Base-by-base conservation (phyloP, 2,329 filamentous ascomycete genomes). In the Chrysoporthe austroafricana region DNA sequence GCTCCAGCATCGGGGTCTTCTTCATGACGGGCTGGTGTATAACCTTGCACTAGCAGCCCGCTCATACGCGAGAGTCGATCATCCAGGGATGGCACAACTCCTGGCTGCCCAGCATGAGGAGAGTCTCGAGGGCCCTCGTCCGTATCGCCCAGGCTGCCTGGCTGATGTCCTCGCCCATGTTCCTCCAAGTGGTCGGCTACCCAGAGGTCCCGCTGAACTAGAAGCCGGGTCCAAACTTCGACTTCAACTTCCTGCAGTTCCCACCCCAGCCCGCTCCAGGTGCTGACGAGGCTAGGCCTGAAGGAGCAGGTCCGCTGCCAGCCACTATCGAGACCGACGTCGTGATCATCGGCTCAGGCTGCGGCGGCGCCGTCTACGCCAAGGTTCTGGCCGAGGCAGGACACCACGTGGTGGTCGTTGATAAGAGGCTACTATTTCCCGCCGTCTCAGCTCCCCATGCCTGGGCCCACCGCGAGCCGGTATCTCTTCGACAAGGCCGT, bases 271-370 rank as follows among this genome's bases (percentile, higher is more conserved):
- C 75, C 46, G 69, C 34, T 6, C 16, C 62, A 16, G 48, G 18
- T 8, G 1, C 46, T 3, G 54, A 48, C 4, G 44, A 46, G 44
- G 11, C 32, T 0, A 18, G 32, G 7, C 16, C 42, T 2, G 64
- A 74, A 2, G 76, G 74, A 6, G 71, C 72, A n/a, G 71, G 74
- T 4, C 70, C 63, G 39, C 68, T 82, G 4, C 81, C 87, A 0
- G 87, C 89, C 70, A 83, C 84, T 3, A 80, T 96, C 50, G 88
- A 93, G 64, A 90, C 91, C 0, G 95, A 97, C 76, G 88, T 97
- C 0, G 88, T 97, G 52, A 89, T 97, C 67, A 85, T 97, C 26
- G 94, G 94, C 2, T 96, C 92, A 48, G 94, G 94, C 39, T 96
- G 92, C 73, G 94, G 94, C 70, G 94, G 92, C 52, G 92, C 85